Conservation (phyloP, 352 stramenopile genomes). For the Globisporangium rhizosaccharum region DNA sequence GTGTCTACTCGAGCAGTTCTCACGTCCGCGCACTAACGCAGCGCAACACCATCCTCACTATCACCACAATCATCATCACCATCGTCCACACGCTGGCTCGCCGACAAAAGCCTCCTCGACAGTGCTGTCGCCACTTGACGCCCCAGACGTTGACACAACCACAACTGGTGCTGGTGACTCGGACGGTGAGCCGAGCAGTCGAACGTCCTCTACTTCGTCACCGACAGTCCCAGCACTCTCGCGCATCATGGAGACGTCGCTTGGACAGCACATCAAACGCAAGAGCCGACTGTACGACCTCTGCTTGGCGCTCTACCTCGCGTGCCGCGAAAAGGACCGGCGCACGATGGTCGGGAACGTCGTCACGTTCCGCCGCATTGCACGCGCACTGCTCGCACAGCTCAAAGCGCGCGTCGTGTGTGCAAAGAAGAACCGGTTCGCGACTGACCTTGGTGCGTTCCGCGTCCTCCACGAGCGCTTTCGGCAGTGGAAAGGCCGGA, state of each 20-base stretch:
- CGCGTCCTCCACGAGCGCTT: conserved; percentile 34
- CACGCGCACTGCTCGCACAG: conserved; percentile 25
- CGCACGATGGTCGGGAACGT: conserved; percentile 49
- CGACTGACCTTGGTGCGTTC: conserved; percentile 44
- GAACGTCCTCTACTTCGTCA: not conserved
- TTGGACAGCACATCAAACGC: conserved; percentile 47
- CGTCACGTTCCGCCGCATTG: conserved; percentile 41
- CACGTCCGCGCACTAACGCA: not conserved
- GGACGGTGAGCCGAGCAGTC: not conserved
- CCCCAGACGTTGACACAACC: not conserved
- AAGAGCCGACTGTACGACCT: conserved; percentile 59
- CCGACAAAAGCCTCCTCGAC: not conserved
- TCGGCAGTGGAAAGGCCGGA: conserved; percentile 33
- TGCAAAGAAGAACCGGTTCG: conserved; percentile 44
- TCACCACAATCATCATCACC: not conserved
- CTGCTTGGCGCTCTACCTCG: conserved; percentile 47
- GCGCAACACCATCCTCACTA: not conserved
- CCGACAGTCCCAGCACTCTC: conserved; percentile 21
- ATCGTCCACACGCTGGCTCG: not conserved
- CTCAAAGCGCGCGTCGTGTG: conserved; percentile 19
- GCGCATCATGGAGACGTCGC: conserved; percentile 55
- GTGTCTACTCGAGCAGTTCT: conserved; percentile 26
- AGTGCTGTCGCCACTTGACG: not conserved
- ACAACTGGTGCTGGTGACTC: not conserved
- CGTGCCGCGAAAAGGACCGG: conserved; percentile 49